phyloP scores from a whole-genome alignment of 768 basidiomycete species.

The Steccherinum ochraceum region DNA sequence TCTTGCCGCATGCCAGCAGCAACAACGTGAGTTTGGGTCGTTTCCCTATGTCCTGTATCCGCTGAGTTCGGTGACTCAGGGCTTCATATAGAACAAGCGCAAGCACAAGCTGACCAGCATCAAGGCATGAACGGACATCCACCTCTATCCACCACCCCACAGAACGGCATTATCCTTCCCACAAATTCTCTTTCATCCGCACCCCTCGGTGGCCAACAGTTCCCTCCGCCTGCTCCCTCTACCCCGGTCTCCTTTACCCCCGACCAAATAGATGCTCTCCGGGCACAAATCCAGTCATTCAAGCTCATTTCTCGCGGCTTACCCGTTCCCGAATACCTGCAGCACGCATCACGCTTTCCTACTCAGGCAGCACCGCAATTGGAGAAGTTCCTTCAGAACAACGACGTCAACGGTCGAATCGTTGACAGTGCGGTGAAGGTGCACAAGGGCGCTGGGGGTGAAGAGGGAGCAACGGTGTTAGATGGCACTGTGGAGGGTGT shows the following conservation, averaged over 20 bases:
- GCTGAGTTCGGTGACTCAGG: no score
- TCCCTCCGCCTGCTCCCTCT: constrained; percentile 44
- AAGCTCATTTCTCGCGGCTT: constrained; percentile 61
- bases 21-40: neutral
- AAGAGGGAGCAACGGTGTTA: neutral
- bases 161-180: constrained; percentile 10
- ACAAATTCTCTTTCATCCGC: constrained; percentile 39
- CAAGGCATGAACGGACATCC: neutral
- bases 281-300: constrained; percentile 79
- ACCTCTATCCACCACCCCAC: neutral
- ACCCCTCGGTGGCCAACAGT: constrained; percentile 40
- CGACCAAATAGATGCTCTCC: constrained; percentile 70
- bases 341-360: constrained; percentile 62
- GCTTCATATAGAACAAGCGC: neutral
- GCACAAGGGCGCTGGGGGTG: constrained; percentile 41
- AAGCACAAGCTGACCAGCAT: neutral
- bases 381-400: constrained; percentile 56
- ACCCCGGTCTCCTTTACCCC: constrained; percentile 75
- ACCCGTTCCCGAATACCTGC: constrained; percentile 63
- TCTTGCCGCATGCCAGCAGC: constrained; percentile 18
- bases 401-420: constrained; percentile 55
- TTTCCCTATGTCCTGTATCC: neutral
- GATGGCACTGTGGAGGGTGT: constrained; percentile 16
- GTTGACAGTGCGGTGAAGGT: constrained; percentile 74
- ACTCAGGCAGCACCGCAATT: constrained; percentile 56